Base-by-base conservation (phyloP, 1,284 basidiomycete species). In the Trichosporon sp. region DNA sequence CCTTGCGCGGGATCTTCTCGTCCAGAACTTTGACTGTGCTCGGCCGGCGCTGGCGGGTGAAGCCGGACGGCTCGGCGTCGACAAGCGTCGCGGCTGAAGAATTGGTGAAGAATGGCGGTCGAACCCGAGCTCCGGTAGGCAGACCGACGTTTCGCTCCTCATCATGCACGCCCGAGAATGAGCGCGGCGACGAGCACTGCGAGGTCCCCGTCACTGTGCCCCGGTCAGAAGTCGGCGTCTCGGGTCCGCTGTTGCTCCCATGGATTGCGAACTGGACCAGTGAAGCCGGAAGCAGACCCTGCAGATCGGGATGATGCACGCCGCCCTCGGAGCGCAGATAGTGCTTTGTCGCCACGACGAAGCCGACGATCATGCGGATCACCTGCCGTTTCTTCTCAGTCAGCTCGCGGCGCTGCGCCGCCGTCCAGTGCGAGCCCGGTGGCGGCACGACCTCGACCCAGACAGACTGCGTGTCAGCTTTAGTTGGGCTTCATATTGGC, bases 381-480 rank as follows among this genome's bases (percentile, higher is more conserved):
- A 85, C 82, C 67, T 90, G 85, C 13, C 86, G 84, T 81, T 95
- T 95, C 71, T 85, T 83, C 61, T 83, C 83, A 13, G 84, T 86
- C 27, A 95, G 84, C 59, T 89, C 85, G 2, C 76, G 70, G 1
- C 83, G 74, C 25, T 63, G 61, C 8, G 59, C 27, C 34, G 58
- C 63, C 10, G 57, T 27, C 36, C 46, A 19, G n/a, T 14, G 27
- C 1, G 40, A 13, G 34, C 61, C 56, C 6, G 75, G 69, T 11
- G 89, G 89, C 6, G 88, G 82, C 25, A 84, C 84, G 61, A 89
- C 87, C 69, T 89, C 87, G 64, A 94, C 79, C 93, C 92, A 95
- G 62, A 94, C 82, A 65, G 87, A 82, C 34, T 77, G 71, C 3
- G 58, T 8, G 52, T 54, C 27, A 61, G 63, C 19, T 32, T 13